These are phyloP conservation scores for Hypoxylon cercidicola DNA, from an alignment of 495 filamentous ascomycete genomes.

Conservation along the genomic window DNA sequence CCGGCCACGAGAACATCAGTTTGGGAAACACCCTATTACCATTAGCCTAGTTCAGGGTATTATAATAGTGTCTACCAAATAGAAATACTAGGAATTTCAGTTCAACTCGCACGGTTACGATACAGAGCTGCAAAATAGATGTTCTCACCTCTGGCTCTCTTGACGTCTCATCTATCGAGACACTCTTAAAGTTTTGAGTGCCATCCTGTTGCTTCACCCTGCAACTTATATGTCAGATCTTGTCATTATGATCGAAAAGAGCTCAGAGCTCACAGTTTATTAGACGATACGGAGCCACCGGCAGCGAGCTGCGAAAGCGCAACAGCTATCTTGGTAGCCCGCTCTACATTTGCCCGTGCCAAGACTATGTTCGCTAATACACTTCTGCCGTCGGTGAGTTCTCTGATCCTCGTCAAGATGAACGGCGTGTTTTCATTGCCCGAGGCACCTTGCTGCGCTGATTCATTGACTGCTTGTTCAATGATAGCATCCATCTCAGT, in stretches of 20 bases:
- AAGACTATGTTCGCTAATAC: conserved; percentile 80
- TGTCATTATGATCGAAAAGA: conserved; percentile 10
- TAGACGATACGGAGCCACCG: conserved; percentile 18
- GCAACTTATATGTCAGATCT: conserved; percentile 34
- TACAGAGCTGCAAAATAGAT: conserved; percentile 18
- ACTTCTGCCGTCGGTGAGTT: conserved; percentile 78
- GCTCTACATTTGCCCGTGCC: conserved; percentile 80
- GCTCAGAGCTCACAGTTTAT: conserved; percentile 43
- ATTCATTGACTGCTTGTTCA: conserved; percentile 75
- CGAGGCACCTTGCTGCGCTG: conserved; percentile 70
- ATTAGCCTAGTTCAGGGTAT: conserved; percentile 29
- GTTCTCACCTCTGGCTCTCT: conserved; percentile 38
- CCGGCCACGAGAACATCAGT: conserved; percentile 86
- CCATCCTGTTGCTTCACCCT: conserved; percentile 36
- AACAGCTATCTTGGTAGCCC: conserved; percentile 81
- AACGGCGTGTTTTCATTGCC: conserved; percentile 92
- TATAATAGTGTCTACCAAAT: not conserved
- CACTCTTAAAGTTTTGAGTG: conserved; percentile 16
- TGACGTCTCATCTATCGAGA: conserved; percentile 20
- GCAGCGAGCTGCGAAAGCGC: conserved; percentile 71
- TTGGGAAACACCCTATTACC: conserved; percentile 31
- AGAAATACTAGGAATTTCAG: not conserved
- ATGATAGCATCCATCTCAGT: conserved; percentile 79
- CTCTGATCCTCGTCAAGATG: conserved; percentile 81
- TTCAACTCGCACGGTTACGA: not conserved